Evolutionary conservation across 495 filamentous ascomycete genomes (phyloP).

Genomic region (Xylaria acuta): DNA sequence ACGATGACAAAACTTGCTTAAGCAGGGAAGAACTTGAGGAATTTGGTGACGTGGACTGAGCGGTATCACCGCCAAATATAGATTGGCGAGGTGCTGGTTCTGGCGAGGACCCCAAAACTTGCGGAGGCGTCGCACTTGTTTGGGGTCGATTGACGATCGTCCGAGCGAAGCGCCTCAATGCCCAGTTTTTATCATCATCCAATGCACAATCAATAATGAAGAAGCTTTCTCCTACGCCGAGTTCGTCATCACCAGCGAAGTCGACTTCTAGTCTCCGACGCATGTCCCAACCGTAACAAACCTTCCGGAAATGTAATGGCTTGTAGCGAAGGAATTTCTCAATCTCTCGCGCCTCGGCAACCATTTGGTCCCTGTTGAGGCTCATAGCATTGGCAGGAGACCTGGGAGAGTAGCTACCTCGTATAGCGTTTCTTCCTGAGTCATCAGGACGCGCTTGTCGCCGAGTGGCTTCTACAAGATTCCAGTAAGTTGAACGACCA

Average conservation of each 20-base stretch:
- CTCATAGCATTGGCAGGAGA: slow-evolving; percentile 64
- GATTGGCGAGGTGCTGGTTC: slow-evolving; percentile 31
- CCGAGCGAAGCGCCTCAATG: slow-evolving; percentile 44
- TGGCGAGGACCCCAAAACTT: slow-evolving; percentile 29
- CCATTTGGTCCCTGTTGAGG: slow-evolving; percentile 71
- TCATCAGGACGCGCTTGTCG: slow-evolving; percentile 70
- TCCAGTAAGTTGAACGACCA: slow-evolving; percentile 80
- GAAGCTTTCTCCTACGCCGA: slow-evolving; percentile 73
- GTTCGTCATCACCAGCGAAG: slow-evolving; percentile 80
- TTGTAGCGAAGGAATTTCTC: slow-evolving; percentile 75
- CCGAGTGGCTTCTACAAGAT: slow-evolving; percentile 75
- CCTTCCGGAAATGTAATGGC: slow-evolving; percentile 78
- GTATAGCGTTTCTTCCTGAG: slow-evolving; percentile 60
- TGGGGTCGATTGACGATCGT: slow-evolving; percentile 27
- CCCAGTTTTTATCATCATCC: slow-evolving; percentile 48
- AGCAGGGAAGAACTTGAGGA: slow-evolving; percentile 30
- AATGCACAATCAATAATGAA: slow-evolving; percentile 75
- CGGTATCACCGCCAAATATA: slow-evolving; percentile 40
- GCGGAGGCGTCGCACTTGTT: slow-evolving; percentile 20
- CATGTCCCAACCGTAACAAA: slow-evolving; percentile 93
- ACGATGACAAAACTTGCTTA: slow-evolving; percentile 27
- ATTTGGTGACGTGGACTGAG: slow-evolving; percentile 26
- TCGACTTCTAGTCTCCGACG: slow-evolving; percentile 83
- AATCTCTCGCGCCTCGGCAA: slow-evolving; percentile 79
- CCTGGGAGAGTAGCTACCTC: slow-evolving; percentile 56